Evolutionary conservation across 495 filamentous ascomycete genomes (phyloP).

Genomic region (Penicillium tannophilum): DNA sequence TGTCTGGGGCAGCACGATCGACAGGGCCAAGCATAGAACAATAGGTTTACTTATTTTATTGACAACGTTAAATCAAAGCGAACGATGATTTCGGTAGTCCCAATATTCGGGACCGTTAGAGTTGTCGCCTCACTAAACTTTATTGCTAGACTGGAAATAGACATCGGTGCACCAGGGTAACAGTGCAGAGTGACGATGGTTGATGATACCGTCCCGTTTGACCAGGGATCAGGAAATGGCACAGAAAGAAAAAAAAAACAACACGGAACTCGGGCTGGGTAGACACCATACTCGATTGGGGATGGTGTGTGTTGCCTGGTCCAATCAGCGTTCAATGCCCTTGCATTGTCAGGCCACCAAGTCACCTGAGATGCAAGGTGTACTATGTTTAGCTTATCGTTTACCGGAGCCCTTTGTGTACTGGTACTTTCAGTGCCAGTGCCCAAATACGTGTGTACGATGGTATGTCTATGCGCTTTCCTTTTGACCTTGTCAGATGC

Average conservation of each 20-base stretch:
- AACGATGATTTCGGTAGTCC: neutral
- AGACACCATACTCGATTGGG: neutral
- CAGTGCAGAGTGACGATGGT: conserved; percentile 40
- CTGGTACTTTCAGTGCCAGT: neutral
- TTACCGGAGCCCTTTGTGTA: conserved; percentile 7
- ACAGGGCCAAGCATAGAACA: conserved; percentile 10
- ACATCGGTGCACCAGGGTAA: conserved; percentile 26
- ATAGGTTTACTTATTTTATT: neutral
- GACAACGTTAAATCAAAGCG: neutral
- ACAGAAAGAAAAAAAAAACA: neutral
- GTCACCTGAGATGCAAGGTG: conserved; percentile 41
- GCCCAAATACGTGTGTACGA: neutral
- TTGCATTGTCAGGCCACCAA: conserved; percentile 39
- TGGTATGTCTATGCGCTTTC: neutral
- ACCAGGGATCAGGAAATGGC: conserved; percentile 12
- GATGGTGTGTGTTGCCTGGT: neutral
- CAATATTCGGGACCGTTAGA: neutral
- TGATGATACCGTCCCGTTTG: conserved; percentile 26
- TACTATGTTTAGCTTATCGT: conserved; percentile 42
- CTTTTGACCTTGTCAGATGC: neutral
- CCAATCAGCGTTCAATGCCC: conserved; percentile 28
- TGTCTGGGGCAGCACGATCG: conserved; percentile 19
- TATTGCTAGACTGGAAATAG: conserved; percentile 13
- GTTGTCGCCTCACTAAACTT: neutral
- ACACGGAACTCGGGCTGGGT: neutral